Conservation (phyloP, 805 yeast species). For the Candida yuanshanica region DNA sequence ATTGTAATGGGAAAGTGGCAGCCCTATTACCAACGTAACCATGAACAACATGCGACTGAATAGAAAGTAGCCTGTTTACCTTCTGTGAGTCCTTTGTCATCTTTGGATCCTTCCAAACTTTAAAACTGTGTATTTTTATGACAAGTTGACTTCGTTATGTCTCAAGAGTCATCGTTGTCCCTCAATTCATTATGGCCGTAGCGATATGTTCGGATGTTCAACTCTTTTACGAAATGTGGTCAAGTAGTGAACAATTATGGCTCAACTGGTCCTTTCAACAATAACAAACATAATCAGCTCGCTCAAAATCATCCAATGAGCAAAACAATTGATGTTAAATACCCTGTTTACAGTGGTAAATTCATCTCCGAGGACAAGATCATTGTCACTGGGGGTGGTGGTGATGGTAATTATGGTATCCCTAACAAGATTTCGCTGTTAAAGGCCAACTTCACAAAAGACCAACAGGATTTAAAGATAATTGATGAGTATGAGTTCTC, state of each 20-base stretch:
- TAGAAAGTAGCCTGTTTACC: conserved; percentile 35
- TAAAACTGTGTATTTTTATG: no score
- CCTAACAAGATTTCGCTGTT: conserved; percentile 76
- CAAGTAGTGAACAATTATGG: no score
- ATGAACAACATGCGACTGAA: conserved; percentile 90
- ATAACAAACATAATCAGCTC: no score
- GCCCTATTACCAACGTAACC: conserved; percentile 95
- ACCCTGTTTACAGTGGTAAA: conserved; percentile 77
- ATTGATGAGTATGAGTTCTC: conserved; percentile 58
- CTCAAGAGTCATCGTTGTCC: no score
- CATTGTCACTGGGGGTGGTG: conserved; percentile 90
- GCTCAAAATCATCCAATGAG: neutral
- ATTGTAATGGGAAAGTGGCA: conserved; percentile 83
- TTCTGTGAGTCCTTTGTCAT: neutral
- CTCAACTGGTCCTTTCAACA: no score
- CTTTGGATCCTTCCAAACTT: no score
- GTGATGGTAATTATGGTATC: conserved; percentile 86
- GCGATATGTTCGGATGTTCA: no score
- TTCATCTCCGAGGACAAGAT: conserved; percentile 57
- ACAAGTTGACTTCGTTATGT: no score
- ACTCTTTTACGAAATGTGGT: no score
- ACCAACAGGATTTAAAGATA: conserved; percentile 43
- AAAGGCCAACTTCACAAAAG: conserved; percentile 46
- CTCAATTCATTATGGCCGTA: no score
- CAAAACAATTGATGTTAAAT: conserved; percentile 18